Evolutionary conservation across 352 stramenopile species (phyloP), one percentile per base, ranked within the genome.

Genomic region (Pythium chondricola): DNA sequence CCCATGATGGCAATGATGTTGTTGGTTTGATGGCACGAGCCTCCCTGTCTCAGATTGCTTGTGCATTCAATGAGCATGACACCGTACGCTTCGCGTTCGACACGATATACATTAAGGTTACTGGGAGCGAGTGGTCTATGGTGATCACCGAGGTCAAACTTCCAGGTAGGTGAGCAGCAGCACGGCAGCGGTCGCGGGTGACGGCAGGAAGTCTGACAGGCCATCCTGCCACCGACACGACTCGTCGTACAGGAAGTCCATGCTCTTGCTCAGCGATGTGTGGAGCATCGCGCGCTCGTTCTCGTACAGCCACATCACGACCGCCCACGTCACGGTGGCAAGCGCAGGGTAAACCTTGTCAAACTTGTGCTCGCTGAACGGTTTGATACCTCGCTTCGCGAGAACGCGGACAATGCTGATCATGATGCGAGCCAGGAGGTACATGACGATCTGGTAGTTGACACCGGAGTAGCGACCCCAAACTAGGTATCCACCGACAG

Each of bases 361-460:
- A 56, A 95, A 95, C 32, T 59, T 63, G 55, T 88, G 58, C 30
- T 76, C 55, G 8, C 57, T 63, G 39, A 93, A 87, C 17, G 83
- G 81, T n/a, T 73, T 50, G 39, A 71, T 67, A 8, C 81, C 78
- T 27, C 69, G 74, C 22, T 71, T 74, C 16, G 80, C 79, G 24
- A 88, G 54, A 39, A 86, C 61, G 24, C 83, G 80, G 45, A 87
- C 69, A 25, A 69, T 30, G 30, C 66, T 76, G 60, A 93, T 90
- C 42, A 92, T 59, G 20, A 74, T 62, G 20, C 84, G 78, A 33
- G 79, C 84, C 25, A 95, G 59, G 21, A 95, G 63, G 56, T 95
- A 95, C 84, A 95, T 89, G 41, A 91, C 62, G 61, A 95, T 92
- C 67, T 95, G 84, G 65, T 85, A 93, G 68, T 95, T 95, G 40